phyloP scores from a whole-genome alignment of 176 grass and related monocot genomes.

The Zea luxurians region DNA sequence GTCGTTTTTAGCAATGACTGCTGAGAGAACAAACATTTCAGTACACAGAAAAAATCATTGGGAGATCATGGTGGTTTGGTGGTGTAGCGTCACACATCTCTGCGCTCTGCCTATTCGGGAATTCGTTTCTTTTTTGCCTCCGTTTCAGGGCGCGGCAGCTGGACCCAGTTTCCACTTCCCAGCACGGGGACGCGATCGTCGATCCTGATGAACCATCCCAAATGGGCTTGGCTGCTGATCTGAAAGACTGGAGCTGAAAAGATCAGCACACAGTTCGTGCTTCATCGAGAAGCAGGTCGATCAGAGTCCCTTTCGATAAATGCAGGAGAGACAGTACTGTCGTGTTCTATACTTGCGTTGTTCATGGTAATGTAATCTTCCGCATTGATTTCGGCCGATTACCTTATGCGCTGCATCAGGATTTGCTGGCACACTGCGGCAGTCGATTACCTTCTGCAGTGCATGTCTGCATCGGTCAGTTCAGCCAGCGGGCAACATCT shows the following conservation, averaged over 20 bases:
- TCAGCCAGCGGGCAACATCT: too few relatives aligned
- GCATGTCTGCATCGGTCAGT: not conserved
- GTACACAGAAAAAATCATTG: constrained; percentile 39
- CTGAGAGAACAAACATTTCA: constrained; percentile 25
- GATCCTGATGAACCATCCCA: constrained; percentile 9
- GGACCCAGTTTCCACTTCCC: not conserved
- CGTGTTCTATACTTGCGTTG: not conserved
- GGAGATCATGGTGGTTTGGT: constrained; percentile 30
- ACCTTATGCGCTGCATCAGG: not conserved
- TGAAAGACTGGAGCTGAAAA: not conserved
- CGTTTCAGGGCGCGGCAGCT: not conserved
- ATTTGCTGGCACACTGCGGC: not conserved
- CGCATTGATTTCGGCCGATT: not conserved
- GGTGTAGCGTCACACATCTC: constrained; percentile 1
- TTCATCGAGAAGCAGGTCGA: not conserved
- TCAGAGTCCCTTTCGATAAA: not conserved
- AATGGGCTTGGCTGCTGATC: not conserved
- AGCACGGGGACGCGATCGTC: not conserved
- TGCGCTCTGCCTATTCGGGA: not conserved
- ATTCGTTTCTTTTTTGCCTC: not conserved
- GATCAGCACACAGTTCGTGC: not conserved
- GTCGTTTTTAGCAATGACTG: constrained; percentile 37
- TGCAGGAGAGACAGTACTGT: not conserved
- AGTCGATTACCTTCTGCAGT: not conserved
- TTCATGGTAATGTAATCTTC: not conserved